Evolutionary conservation across 345 rosid genomes (phyloP).

Genomic region (Laguncularia racemosa): DNA sequence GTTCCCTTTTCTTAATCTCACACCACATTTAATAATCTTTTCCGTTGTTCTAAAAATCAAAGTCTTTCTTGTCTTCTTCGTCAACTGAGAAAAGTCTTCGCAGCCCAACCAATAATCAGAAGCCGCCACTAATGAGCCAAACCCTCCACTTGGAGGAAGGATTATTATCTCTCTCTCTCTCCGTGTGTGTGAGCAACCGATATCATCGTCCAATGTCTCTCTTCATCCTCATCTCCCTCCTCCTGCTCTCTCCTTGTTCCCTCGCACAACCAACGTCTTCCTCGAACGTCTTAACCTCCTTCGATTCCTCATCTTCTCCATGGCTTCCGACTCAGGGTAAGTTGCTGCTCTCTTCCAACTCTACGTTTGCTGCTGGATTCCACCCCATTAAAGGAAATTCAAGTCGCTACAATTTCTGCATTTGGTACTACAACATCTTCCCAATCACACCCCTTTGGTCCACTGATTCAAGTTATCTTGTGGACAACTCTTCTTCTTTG

Average conservation of each 20-base stretch:
- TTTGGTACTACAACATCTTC: constrained; percentile 35
- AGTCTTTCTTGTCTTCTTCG: too few relatives aligned
- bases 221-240: constrained; percentile 9
- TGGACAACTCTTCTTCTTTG: constrained; percentile 13
- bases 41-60: too few relatives aligned
- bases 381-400: neutral
- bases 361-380: constrained; percentile 57
- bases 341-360: constrained; percentile 34
- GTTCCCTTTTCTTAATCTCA: too few relatives aligned
- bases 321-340: constrained; percentile 35
- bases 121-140: too few relatives aligned
- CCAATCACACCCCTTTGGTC: constrained; percentile 38
- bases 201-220: constrained; percentile 18
- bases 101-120: too few relatives aligned
- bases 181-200: too few relatives aligned
- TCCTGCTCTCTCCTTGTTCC: constrained; percentile 3
- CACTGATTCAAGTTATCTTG: constrained; percentile 14
- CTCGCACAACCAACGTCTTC: constrained; percentile 14
- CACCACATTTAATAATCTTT: too few relatives aligned
- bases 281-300: constrained; percentile 21
- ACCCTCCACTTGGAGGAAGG: too few relatives aligned
- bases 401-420: constrained; percentile 30
- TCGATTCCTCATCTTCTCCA: constrained; percentile 30
- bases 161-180: neutral
- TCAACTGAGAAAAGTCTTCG: too few relatives aligned